Evolutionary conservation across 805 yeast species (phyloP).

Genomic region (Limtongia smithiae): DNA sequence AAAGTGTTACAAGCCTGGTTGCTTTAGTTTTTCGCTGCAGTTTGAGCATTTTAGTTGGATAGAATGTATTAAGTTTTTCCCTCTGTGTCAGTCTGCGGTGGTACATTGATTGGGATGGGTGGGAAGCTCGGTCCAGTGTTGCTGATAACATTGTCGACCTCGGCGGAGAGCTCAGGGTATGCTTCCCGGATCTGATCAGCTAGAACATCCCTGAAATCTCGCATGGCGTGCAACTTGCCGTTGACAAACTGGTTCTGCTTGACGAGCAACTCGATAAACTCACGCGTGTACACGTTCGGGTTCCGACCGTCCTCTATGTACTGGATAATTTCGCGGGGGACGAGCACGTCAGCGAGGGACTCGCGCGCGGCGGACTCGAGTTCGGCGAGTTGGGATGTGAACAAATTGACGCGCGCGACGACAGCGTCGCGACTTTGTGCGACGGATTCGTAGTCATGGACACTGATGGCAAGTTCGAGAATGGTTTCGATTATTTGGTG

Average conservation of each 20-base stretch:
- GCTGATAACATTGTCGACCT: conserved; percentile 40
- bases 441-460: conserved; percentile 91
- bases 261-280: conserved; percentile 90
- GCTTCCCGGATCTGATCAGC: conserved; percentile 68
- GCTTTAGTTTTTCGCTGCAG: too few species aligned
- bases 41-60: too few species aligned
- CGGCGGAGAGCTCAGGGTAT: conserved; percentile 67
- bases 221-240: conserved; percentile 69
- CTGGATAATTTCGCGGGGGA: conserved; percentile 78
- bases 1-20: not conserved
- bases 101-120: too few species aligned
- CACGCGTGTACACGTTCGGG: conserved; percentile 95
- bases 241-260: conserved; percentile 81
- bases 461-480: conserved; percentile 83
- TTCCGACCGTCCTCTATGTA: conserved; percentile 95
- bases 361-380: conserved; percentile 11
- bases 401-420: conserved; percentile 34
- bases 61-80: too few species aligned
- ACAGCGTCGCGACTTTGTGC: conserved; percentile 66
- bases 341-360: conserved; percentile 30
- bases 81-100: too few species aligned
- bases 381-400: conserved; percentile 18
- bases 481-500: conserved; percentile 69
- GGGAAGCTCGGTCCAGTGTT: conserved; percentile 19
- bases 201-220: conserved; percentile 57